Conservation (phyloP, 73 alveolate species). For the Paramecium pentaurelia region DNA sequence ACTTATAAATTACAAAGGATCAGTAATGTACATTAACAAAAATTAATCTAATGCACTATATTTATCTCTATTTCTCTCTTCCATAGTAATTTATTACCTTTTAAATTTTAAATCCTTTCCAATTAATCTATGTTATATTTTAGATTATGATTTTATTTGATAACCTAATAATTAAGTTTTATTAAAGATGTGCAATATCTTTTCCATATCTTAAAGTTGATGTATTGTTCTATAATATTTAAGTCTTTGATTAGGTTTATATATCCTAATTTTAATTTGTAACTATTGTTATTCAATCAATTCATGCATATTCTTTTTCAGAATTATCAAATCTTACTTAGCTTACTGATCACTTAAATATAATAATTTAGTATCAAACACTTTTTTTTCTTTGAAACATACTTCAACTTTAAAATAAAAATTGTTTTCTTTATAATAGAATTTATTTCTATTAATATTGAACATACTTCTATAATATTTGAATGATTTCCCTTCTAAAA, state of each 20-base stretch:
- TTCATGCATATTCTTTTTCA: background rate
- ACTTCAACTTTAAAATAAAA: background rate
- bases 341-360: slow-evolving; percentile 19
- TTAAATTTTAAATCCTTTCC: background rate
- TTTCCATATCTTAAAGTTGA: background rate
- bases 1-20: background rate
- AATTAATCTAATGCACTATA: background rate
- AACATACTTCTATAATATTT: background rate
- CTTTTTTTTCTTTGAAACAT: background rate
- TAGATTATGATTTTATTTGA: background rate
- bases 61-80: background rate
- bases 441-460: background rate
- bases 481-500: background rate
- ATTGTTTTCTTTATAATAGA: background rate
- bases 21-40: background rate
- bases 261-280: background rate
- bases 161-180: background rate
- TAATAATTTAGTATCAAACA: background rate
- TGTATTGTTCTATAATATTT: background rate
- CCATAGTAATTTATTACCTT: background rate
- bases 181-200: background rate
- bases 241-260: background rate
- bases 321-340: background rate
- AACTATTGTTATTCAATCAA: background rate
- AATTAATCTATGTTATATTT: background rate